Conservation (phyloP, 1,284 basidiomycete genomes). For the Paramarasmius palmivorus region DNA sequence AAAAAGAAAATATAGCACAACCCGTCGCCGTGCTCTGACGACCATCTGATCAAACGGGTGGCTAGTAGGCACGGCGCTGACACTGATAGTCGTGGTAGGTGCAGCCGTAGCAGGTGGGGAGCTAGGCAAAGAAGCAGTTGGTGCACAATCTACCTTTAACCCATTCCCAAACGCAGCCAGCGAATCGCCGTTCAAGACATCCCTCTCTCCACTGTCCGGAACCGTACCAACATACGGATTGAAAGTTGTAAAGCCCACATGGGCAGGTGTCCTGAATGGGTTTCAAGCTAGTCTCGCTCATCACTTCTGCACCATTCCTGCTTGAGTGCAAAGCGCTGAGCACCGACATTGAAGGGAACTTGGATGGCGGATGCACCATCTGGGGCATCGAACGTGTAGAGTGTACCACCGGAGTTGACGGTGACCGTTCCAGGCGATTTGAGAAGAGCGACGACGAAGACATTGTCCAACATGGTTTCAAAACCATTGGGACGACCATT, state of each 20-base stretch:
- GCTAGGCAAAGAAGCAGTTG: constrained; percentile 10
- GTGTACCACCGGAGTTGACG: constrained; percentile 30
- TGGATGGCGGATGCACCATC: constrained; percentile 29
- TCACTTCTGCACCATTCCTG: constrained; percentile 22
- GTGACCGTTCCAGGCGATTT: constrained; percentile 27
- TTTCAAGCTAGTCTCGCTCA: constrained; percentile 28
- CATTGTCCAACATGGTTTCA: constrained; percentile 28
- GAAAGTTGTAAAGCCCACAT: constrained; percentile 28
- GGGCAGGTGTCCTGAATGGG: constrained; percentile 24
- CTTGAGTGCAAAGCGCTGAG: constrained; percentile 30
- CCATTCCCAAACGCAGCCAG: background rate
- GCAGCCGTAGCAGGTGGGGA: constrained; percentile 8
- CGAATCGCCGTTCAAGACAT: constrained; percentile 10
- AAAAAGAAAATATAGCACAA: too few relatives aligned
- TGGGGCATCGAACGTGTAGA: constrained; percentile 27
- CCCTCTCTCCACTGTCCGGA: constrained; percentile 9
- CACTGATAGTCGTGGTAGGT: constrained; percentile 6
- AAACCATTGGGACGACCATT: constrained; percentile 30
- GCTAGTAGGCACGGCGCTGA: background rate
- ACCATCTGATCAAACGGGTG: background rate
- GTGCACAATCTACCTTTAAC: constrained; percentile 7
- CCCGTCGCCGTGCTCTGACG: too few relatives aligned
- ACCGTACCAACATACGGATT: constrained; percentile 28
- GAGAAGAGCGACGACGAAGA: constrained; percentile 33
- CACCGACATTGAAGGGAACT: constrained; percentile 30